These are phyloP conservation scores for Clonostachys rhizophaga DNA, from an alignment of 2,329 filamentous ascomycete genomes.

Conservation along the genomic window DNA sequence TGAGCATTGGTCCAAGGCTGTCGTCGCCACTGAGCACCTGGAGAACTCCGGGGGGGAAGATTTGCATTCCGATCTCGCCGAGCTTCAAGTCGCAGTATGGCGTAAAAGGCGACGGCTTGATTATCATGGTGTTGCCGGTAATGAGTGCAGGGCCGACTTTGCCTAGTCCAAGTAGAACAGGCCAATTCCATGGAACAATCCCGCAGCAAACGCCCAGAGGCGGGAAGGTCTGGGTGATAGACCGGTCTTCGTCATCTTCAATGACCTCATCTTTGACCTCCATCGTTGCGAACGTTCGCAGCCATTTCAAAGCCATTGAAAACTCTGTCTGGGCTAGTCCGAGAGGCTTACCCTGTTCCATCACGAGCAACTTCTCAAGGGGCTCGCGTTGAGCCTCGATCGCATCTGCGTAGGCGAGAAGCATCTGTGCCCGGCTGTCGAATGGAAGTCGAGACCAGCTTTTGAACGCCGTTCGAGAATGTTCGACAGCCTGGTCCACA, in stretches of 20 bases:
- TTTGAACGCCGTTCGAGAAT: slow-evolving; percentile 1
- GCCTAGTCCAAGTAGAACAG: slow-evolving; percentile 41
- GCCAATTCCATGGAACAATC: slow-evolving; percentile 56
- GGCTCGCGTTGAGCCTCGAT: neutral
- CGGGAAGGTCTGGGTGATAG: slow-evolving; percentile 3
- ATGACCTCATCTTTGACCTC: slow-evolving; percentile 8
- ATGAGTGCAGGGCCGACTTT: slow-evolving; percentile 54
- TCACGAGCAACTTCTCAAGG: neutral
- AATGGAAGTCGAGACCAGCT: slow-evolving; percentile 1
- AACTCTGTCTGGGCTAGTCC: neutral
- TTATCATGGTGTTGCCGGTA: slow-evolving; percentile 49
- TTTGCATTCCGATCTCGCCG: slow-evolving; percentile 49
- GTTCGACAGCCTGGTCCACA: slow-evolving; percentile 2
- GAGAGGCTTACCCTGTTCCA: slow-evolving; percentile 4
- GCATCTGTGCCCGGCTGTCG: neutral
- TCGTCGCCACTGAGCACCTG: slow-evolving; percentile 56
- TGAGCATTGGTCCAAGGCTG: slow-evolving; percentile 51
- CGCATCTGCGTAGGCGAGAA: slow-evolving; percentile 3
- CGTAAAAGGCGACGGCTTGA: slow-evolving; percentile 55
- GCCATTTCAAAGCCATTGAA: slow-evolving; percentile 7
- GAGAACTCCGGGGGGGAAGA: slow-evolving; percentile 52
- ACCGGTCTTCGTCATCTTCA: slow-evolving; percentile 20
- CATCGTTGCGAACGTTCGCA: slow-evolving; percentile 17
- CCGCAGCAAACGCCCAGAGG: slow-evolving; percentile 54
- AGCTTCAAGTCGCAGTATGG: slow-evolving; percentile 55